Evolutionary conservation across 2,329 filamentous ascomycete genomes (phyloP), one percentile per base, ranked within the genome.

Genomic region (Didymella pomorum): DNA sequence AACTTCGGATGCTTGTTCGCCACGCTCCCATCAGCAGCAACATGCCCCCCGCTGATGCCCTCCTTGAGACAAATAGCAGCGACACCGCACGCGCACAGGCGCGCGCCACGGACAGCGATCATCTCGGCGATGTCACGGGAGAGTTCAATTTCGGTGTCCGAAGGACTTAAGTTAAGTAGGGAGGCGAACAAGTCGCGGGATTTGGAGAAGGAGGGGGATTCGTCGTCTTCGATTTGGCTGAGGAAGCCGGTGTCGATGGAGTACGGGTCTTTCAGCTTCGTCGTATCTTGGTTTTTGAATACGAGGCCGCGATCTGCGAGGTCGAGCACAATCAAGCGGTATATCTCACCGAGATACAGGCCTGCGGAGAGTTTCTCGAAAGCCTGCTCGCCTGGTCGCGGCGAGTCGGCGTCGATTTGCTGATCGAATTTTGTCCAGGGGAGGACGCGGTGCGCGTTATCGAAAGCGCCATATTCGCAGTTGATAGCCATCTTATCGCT

Each of bases 391-490:
- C 78, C 79, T 8, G 79, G 79, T 23, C 79, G 74, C 4, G 79
- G 79, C n/a, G 73, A 77, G 53, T 79, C 75, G 43, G 74, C 72
- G 70, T 81, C 79, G 57, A 81, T 78, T 48, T 76, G 71, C 59
- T 76, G 61, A 57, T 81, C 79, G 68, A 79, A 97, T 57, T 86
- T 86, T 25, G 93, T 97, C 53, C 88, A 86, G 12, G 93, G 93
- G 12, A 97, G 88, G 53, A 97, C 89, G 71, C 89, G 85, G 81
- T 94, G 90, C 79, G 96, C 91, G 77, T 97, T 97, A 79, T 97
- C 94, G 73, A 98, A 97, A 31, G 94, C 93, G 66, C 94, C 94
- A 86, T 93, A 97, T 78, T 98, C 94, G 82, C 93, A 97, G 83
- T 97, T 97, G 81, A 98, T 97, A 51, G 92, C 93, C 84, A 97